These are phyloP conservation scores for Triglochin maritima DNA, from an alignment of 106 monocot species.

Conservation along the genomic window DNA sequence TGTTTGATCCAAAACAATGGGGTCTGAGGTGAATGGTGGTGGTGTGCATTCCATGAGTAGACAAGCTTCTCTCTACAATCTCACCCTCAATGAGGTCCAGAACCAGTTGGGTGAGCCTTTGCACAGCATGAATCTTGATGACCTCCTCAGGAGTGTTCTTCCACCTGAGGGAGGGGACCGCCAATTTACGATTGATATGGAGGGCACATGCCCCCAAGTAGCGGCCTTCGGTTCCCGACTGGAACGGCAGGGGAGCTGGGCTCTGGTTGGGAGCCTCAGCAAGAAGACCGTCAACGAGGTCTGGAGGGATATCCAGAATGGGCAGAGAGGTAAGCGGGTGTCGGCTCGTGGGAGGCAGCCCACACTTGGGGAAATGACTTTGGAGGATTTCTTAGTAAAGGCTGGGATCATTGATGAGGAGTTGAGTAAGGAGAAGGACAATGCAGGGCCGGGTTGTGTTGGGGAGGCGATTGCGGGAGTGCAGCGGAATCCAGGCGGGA, in stretches of 20 bases:
- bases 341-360: slow-evolving; percentile 2
- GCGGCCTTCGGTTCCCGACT: slow-evolving; percentile 9
- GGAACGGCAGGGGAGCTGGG: slow-evolving; percentile 38
- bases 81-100: slow-evolving; percentile 47
- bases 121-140: slow-evolving; percentile 53
- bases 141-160: slow-evolving; percentile 39
- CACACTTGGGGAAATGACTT: slow-evolving; percentile 39
- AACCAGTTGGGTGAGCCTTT: slow-evolving; percentile 40
- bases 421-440: slow-evolving; percentile 4
- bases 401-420: slow-evolving; percentile 27
- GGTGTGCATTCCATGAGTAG: slow-evolving; percentile 12
- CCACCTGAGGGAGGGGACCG: slow-evolving; percentile 10
- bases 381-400: slow-evolving; percentile 50
- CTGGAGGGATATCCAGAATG: slow-evolving; percentile 58
- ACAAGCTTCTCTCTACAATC: slow-evolving; percentile 37
- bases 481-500: slow-evolving; percentile 10
- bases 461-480: neutral
- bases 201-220: neutral
- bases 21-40: slow-evolving; percentile 10
- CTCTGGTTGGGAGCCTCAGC: slow-evolving; percentile 35
- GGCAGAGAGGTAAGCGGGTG: slow-evolving; percentile 4
- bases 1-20: slow-evolving; percentile 16
- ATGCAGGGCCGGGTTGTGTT: neutral
- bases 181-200: slow-evolving; percentile 5
- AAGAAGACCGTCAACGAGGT: slow-evolving; percentile 80